Evolutionary conservation across 495 filamentous ascomycete genomes (phyloP).

Genomic region (Trichoderma reesei): DNA sequence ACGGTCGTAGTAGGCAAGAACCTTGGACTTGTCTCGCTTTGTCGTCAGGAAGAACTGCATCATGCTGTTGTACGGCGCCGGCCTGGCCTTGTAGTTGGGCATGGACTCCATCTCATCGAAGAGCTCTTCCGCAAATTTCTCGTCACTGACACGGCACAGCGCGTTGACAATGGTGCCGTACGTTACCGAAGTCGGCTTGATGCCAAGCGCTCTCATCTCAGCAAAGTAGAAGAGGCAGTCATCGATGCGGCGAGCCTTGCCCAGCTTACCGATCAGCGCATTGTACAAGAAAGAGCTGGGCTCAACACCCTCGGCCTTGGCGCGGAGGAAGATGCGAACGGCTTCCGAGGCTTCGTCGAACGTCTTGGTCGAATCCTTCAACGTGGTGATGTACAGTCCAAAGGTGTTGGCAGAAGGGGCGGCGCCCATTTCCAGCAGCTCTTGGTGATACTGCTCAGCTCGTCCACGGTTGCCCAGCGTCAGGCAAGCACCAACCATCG

Average conservation of each 20-base stretch:
- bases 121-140: conserved; percentile 93
- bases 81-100: conserved; percentile 96
- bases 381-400: conserved; percentile 93
- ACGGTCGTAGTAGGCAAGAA: conserved; percentile 89
- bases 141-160: conserved; percentile 91
- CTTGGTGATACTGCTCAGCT: conserved; percentile 80
- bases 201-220: conserved; percentile 87
- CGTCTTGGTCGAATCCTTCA: conserved; percentile 89
- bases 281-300: conserved; percentile 97
- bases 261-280: conserved; percentile 94
- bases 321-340: conserved; percentile 91
- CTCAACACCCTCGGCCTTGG: conserved; percentile 87
- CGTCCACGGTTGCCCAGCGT: conserved; percentile 67
- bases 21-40: conserved; percentile 88
- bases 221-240: conserved; percentile 96
- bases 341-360: conserved; percentile 96
- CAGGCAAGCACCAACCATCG: conserved; percentile 91
- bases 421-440: conserved; percentile 76
- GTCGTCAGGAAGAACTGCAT: conserved; percentile 99
- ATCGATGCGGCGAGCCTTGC: conserved; percentile 93
- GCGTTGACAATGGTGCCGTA: conserved; percentile 98
- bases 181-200: conserved; percentile 93
- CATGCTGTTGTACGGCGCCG: conserved; percentile 95
- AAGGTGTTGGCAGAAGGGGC: conserved; percentile 96
- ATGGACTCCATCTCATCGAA: conserved; percentile 99